A percentile compares a stretch with the other conserved stretches of the same genome.
phyloP scores from a whole-genome alignment of 768 basidiomycete genomes.

The Sporobolomyces pararoseus region DNA sequence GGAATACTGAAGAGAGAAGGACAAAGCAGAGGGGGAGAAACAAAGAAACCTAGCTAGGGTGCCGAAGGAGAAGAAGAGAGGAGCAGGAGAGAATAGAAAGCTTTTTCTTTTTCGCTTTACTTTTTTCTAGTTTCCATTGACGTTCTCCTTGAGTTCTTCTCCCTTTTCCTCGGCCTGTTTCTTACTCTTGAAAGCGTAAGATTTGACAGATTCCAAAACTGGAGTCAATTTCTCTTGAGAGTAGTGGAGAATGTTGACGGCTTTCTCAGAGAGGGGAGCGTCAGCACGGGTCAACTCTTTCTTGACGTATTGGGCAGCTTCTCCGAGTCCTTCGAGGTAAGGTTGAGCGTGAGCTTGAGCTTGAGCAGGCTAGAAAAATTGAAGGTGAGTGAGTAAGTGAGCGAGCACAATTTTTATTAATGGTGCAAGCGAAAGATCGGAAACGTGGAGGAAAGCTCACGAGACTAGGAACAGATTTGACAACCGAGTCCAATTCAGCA shows the following conservation, averaged over 20 bases:
- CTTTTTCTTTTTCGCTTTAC: too few relatives aligned
- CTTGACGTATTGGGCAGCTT: conserved; percentile 13
- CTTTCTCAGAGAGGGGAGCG: conserved; percentile 19
- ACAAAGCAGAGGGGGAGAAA: too few relatives aligned
- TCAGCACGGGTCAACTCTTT: conserved; percentile 24
- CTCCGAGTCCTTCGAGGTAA: conserved; percentile 5
- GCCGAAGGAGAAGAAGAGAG: too few relatives aligned
- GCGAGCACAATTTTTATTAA: too few relatives aligned
- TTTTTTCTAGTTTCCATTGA: background rate
- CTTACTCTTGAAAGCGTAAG: conserved; percentile 14
- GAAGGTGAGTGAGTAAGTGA: background rate
- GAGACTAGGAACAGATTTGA: conserved; percentile 17
- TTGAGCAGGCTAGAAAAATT: conserved; percentile 21
- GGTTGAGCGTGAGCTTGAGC: conserved; percentile 24
- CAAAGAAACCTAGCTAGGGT: too few relatives aligned
- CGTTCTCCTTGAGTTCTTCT: conserved; percentile 5
- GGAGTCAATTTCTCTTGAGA: conserved; percentile 32
- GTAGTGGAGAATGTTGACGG: conserved; percentile 21
- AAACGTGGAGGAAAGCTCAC: background rate
- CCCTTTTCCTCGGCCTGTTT: conserved; percentile 16
- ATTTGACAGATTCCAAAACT: conserved; percentile 19
- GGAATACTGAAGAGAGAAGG: too few relatives aligned
- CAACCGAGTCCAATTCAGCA: conserved; percentile 16
- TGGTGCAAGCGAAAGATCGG: background rate
- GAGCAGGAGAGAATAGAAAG: background rate